Conservation (phyloP, 2,329 filamentous ascomycete species). For the Lasiodiplodia gonubiensis region DNA sequence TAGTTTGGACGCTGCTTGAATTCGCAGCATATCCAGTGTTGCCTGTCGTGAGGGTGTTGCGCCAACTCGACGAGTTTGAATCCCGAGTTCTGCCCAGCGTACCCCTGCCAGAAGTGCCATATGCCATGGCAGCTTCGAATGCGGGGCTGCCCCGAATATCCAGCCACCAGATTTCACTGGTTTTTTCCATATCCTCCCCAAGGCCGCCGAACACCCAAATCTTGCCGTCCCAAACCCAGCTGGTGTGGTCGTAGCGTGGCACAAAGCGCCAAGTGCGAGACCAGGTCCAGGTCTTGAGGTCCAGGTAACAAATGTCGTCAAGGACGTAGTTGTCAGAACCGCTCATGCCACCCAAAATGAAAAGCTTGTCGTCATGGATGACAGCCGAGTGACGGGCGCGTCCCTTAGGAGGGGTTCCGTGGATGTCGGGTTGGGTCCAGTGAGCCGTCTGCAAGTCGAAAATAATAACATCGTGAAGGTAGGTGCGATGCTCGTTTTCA, state of each 20-base stretch:
- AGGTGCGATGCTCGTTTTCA: conserved; percentile 96
- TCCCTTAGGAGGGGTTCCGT: conserved; percentile 84
- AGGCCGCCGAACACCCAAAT: conserved; percentile 97
- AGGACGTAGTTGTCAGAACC: conserved; percentile 90
- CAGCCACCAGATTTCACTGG: conserved; percentile 95
- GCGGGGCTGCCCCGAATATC: conserved; percentile 90
- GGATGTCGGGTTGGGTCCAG: conserved; percentile 91
- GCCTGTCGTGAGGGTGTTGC: conserved; percentile 38
- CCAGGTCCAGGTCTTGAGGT: conserved; percentile 98
- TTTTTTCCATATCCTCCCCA: conserved; percentile 95
- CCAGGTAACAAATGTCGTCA: conserved; percentile 95
- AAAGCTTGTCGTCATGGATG: conserved; percentile 94
- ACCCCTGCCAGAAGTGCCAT: conserved; percentile 43
- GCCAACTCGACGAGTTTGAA: conserved; percentile 48
- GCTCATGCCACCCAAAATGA: conserved; percentile 93
- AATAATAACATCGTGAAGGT: conserved; percentile 93
- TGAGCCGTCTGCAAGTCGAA: conserved; percentile 93
- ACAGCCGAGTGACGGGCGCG: conserved; percentile 92
- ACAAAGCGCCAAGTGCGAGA: conserved; percentile 96
- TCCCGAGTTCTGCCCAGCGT: conserved; percentile 22
- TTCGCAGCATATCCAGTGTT: conserved; percentile 73
- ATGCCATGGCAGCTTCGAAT: conserved; percentile 73
- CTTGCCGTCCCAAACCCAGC: conserved; percentile 88
- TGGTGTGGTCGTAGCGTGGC: conserved; percentile 90
- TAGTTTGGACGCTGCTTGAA: conserved; percentile 65